Base-by-base conservation (phyloP, 495 filamentous ascomycete species). In the Pseudomonodictys pantanalensis region DNA sequence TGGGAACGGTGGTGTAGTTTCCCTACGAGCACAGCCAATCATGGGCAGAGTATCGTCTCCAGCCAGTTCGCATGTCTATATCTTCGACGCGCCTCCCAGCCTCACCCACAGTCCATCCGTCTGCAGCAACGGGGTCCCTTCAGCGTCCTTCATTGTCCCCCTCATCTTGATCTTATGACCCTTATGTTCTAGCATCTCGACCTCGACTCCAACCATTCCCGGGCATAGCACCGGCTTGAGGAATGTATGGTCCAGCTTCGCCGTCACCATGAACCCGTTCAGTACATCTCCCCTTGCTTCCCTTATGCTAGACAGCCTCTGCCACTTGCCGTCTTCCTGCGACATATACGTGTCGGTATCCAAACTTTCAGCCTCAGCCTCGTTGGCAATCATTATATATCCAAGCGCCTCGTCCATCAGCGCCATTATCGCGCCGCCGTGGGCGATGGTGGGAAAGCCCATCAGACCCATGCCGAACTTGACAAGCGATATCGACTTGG, bases 321-420 rank as follows among this genome's bases (percentile, higher is more conserved):
- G 22, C n/a, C 8, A 26, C 15, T 15, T 28, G 12, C 18, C 25
- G 12, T 42, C n/a, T 1, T 9, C 18, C 29, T 12, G 25, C 25
- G 45, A 18, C 1, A 11, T 20, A 17, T 45, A 22, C 18, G 3
- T 30, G 6, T 26, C 43, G 26, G 15, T 49, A 5, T 32, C 15
- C 17, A 9, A 38, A 11, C n/a, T 28, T 35, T 5, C 18, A 1
- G 17, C 17, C 44, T 43, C 42, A 17, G 33, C 35, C 50, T 55
- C 62, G 24, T 32, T 46, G 4, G 53, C 60, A 3, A 65, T 18
- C 56, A 56, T 65, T 23, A 42, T 50, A 12, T 24, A 51, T 11
- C 20, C 62, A 12, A 65, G 49, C 42, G 55, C 56, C 43, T 65
- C 62, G 28, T 65, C 62, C 44, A 65, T 54, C 15, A 65, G 29